Percentiles rank a stretch among this genome's conserved stretches.
Evolutionary conservation across 2,329 filamentous ascomycete genomes (phyloP).

Genomic region (Sarocladium kiliense): DNA sequence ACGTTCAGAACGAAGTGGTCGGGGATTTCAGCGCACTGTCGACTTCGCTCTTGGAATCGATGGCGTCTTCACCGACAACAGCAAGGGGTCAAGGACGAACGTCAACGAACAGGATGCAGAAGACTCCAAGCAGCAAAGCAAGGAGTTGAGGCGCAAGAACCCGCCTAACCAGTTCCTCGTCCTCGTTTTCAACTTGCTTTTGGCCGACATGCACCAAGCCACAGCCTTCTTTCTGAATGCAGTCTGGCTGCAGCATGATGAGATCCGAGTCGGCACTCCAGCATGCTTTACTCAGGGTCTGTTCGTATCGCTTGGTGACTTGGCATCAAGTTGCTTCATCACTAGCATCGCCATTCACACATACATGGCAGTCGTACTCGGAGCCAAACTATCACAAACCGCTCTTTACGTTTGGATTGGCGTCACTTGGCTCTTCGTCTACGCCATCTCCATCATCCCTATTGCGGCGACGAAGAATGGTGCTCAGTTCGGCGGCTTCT

Average conservation of each 20-base stretch:
- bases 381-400: constrained; percentile 44
- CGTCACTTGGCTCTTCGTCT: constrained; percentile 53
- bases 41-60: constrained; percentile 32
- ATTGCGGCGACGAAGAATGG: constrained; percentile 39
- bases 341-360: constrained; percentile 62
- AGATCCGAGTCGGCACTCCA: constrained; percentile 45
- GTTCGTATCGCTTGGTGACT: constrained; percentile 61
- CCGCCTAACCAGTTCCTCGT: constrained; percentile 63
- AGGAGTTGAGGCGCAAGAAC: constrained; percentile 16
- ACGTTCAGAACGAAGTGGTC: background rate
- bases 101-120: background rate
- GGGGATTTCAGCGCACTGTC: constrained; percentile 17
- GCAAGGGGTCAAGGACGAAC: background rate
- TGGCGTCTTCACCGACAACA: constrained; percentile 22
- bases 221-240: constrained; percentile 59
- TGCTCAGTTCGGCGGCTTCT: constrained; percentile 39
- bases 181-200: constrained; percentile 63
- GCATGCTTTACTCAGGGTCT: constrained; percentile 63
- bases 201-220: constrained; percentile 64
- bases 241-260: constrained; percentile 49
- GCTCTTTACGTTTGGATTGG: constrained; percentile 44
- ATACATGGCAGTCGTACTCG: constrained; percentile 55
- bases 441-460: constrained; percentile 50
- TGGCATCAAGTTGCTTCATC: constrained; percentile 63
- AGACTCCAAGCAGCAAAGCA: background rate